A percentile compares a stretch with the other conserved stretches of the same genome.
Conservation (phyloP, 2,329 filamentous ascomycete genomes). For the Bipolaris bicolor region DNA sequence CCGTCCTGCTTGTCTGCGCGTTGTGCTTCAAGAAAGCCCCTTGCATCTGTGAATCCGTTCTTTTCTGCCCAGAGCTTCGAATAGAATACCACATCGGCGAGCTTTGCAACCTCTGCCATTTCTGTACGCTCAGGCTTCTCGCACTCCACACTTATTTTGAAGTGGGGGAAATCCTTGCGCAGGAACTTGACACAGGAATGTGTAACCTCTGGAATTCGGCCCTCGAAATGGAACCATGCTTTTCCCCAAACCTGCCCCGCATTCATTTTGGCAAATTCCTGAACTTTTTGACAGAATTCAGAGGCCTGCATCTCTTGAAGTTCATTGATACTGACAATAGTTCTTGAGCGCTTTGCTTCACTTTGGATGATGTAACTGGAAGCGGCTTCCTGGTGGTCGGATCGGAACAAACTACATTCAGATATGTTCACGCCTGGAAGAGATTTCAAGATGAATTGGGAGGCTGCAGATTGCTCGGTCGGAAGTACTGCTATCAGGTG, state of each 20-base stretch:
- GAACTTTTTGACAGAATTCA: conserved; percentile 59
- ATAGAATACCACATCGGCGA: conserved; percentile 76
- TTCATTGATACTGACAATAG: conserved; percentile 72
- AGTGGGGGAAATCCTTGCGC: conserved; percentile 38
- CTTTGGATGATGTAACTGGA: conserved; percentile 74
- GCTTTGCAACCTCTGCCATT: conserved; percentile 63
- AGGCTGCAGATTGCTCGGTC: conserved; percentile 57
- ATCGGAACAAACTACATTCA: conserved; percentile 64
- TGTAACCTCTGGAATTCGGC: conserved; percentile 67
- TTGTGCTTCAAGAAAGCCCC: conserved; percentile 43
- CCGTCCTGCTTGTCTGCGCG: conserved; percentile 41
- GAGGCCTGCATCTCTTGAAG: conserved; percentile 69
- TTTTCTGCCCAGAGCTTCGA: conserved; percentile 71
- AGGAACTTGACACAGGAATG: conserved; percentile 66
- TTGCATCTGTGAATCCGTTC: conserved; percentile 15
- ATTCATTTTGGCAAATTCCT: neutral
- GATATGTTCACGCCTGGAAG: conserved; percentile 60
- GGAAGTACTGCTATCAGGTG: conserved; percentile 60
- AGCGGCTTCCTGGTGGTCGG: conserved; percentile 62
- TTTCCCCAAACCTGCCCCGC: neutral
- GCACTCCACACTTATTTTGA: conserved; percentile 70
- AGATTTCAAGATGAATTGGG: conserved; percentile 60
- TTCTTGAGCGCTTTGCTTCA: conserved; percentile 64
- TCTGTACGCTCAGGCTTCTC: conserved; percentile 71
- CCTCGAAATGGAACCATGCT: conserved; percentile 77